Base-by-base conservation (phyloP, 495 filamentous ascomycete genomes). In the Hypoxylon cercidicola region DNA sequence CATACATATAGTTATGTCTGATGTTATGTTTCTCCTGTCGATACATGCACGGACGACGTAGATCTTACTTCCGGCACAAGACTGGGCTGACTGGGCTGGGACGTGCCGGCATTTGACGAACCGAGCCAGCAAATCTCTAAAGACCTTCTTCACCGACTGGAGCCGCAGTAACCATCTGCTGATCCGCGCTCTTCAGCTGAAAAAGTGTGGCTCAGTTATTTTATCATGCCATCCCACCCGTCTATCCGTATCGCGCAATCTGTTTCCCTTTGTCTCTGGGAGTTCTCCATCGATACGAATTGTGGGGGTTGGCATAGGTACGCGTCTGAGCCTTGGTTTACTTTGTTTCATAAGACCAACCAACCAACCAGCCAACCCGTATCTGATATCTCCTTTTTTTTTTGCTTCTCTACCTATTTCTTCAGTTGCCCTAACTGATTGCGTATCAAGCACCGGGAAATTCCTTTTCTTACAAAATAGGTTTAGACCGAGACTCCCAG, bases 101-200 rank as follows among this genome's bases (percentile, higher is more conserved):
- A 55, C 35, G 53, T 62, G 62, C 7, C 58, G 64, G 62, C 48
- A 62, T 39, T 39, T 28, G 25, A 30, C 46, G 53, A 50, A 55
- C 64, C 46, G 43, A 48, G 12, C 64, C 46, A 54, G 48, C 47
- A 45, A 39, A 68, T 54, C 62, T 56, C 53, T 44, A 55, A 55
- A 62, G 46, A 58, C 8, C 44, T 25, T n/a, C 20, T 21, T 68
- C 64, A 68, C 64, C 64, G 64, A 68, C 59, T 67, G 48, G 25
- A 28, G 44, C 43, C 44, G 64, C 64, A 59, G n/a, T 56, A 62
- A 37, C 64, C 66, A 47, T 61, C 43, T 0, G 39, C 20, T 64
- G 66, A 60, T 64, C 66, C 44, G 40, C 39, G 66, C 66, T 64
- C 55, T 35, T 64, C 60, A 64, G 60, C 66, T 64, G 66, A 69